These are phyloP conservation scores for Albugo laibachii DNA, from an alignment of 352 stramenopile genomes.

Conservation along the genomic window DNA sequence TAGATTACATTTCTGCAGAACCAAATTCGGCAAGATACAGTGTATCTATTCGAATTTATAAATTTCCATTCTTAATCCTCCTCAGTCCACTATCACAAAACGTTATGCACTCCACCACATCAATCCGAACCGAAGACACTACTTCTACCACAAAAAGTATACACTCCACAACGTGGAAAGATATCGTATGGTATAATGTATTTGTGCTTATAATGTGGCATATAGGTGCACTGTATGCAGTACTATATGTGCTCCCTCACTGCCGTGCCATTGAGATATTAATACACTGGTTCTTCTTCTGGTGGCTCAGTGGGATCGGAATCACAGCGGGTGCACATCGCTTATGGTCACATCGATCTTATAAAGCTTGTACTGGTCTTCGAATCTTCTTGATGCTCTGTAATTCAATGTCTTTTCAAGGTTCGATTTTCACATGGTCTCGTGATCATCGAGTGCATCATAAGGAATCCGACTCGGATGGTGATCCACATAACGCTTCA, in stretches of 20 bases:
- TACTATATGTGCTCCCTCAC: constrained; percentile 34
- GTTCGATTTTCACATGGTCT: constrained; percentile 97
- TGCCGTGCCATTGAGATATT: constrained; percentile 22
- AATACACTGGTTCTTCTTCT: constrained; percentile 43
- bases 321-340: constrained; percentile 96
- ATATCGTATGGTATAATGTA: constrained; percentile 81
- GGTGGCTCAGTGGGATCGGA: constrained; percentile 78
- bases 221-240: constrained; percentile 45
- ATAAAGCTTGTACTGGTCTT: constrained; percentile 82
- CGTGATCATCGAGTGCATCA: constrained; percentile 98
- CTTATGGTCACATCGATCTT: constrained; percentile 93
- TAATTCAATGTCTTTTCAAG: constrained; percentile 95
- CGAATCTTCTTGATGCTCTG: constrained; percentile 93
- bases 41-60: too few relatives aligned
- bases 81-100: too few relatives aligned
- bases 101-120: too few relatives aligned
- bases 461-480: constrained; percentile 94
- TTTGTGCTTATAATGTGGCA: constrained; percentile 41
- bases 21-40: too few relatives aligned
- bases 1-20: too few relatives aligned
- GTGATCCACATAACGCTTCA: constrained; percentile 89
- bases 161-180: constrained; percentile 13
- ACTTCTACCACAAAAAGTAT: too few relatives aligned
- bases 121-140: too few relatives aligned
- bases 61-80: too few relatives aligned